Conservation (phyloP, 2,329 filamentous ascomycete genomes). For the Sphaceloma murrayae region DNA sequence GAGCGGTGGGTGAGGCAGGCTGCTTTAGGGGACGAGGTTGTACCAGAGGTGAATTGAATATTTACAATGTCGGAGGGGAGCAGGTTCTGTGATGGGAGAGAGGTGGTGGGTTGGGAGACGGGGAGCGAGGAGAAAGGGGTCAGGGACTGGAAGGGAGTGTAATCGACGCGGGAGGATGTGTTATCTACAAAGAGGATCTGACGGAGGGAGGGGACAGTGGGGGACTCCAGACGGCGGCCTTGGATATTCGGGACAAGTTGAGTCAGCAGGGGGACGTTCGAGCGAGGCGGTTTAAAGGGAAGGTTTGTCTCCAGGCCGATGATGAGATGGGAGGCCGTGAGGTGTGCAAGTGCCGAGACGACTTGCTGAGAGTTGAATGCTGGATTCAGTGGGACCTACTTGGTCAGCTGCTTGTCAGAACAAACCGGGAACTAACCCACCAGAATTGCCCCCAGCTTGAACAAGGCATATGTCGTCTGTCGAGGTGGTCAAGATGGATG, state of each 20-base stretch:
- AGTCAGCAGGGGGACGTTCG: constrained; percentile 49
- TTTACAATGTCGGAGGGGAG: constrained; percentile 66
- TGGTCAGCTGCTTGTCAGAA: too few relatives aligned
- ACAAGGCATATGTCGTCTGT: constrained; percentile 66
- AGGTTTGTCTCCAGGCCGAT: constrained; percentile 83
- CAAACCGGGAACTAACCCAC: constrained; percentile 36
- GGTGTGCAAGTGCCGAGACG: constrained; percentile 63
- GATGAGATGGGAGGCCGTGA: constrained; percentile 63
- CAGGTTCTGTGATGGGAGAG: constrained; percentile 42
- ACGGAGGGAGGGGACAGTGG: constrained; percentile 57
- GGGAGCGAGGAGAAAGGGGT: constrained; percentile 39
- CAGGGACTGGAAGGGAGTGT: constrained; percentile 34
- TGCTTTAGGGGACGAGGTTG: constrained; percentile 76
- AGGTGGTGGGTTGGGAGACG: constrained; percentile 29
- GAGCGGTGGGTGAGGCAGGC: constrained; percentile 75
- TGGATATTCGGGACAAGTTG: constrained; percentile 43
- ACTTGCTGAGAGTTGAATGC: constrained; percentile 77
- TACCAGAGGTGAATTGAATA: constrained; percentile 96
- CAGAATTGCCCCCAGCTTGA: constrained; percentile 87
- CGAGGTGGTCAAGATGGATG: neutral
- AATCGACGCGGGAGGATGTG: constrained; percentile 46
- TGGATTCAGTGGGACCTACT: constrained; percentile 75
- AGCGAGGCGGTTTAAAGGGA: constrained; percentile 52
- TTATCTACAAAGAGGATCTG: constrained; percentile 75
- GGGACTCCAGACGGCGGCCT: constrained; percentile 40